Base-by-base conservation (phyloP, 805 yeast species). In the Blastobotrys mokoenaii region DNA sequence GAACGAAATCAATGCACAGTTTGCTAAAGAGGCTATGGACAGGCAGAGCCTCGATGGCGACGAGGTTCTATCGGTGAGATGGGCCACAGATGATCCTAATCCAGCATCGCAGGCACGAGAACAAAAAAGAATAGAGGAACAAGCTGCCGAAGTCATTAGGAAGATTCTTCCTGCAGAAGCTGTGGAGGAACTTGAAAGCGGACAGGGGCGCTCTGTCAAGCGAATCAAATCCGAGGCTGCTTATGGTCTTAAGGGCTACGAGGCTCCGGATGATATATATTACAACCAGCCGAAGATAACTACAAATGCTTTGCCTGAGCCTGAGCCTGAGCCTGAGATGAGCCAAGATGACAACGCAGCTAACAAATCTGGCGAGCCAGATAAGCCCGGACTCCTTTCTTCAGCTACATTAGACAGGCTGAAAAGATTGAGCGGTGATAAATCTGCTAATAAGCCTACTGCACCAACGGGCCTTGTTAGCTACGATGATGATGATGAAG, bases 11-110 rank as follows among this genome's bases (percentile, higher is more conserved):
- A 80, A 75, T 58, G 97, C 97, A 0, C 97, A 90, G 61, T 93
- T 90, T 69, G 96, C 96, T 0, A 85, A 86, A 56, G 97, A 90
- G 62, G 95, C 95, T 1, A 86, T 90, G 96, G 76, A 82, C 34
- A 80, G 81, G 38, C 97, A 90, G 61, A 73, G 84, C 7, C 60
- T 89, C 6, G 73, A 80, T 43, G 79, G 74, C 37, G 73, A 75
- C 46, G 95, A 84, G 50, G 73, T 80, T 0, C 63, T 89, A 38
- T 74, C 71, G 48, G 76, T 89, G 1, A 72, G 85, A 51, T 89
- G 97, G 97, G 95, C 97, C 0, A 78, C 77, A 49, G 90, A 84
- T 37, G 95, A 87, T 61, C 94, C 95, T 1, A 82, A 82, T 56
- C 93, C 93, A 0, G 64, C 63, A 3, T 80, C 85, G 2, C 74